Evolutionary conservation across 495 filamentous ascomycete species (phyloP), one percentile per base, ranked within the genome.

Genomic region (Pseudomonodictys pantanalensis): DNA sequence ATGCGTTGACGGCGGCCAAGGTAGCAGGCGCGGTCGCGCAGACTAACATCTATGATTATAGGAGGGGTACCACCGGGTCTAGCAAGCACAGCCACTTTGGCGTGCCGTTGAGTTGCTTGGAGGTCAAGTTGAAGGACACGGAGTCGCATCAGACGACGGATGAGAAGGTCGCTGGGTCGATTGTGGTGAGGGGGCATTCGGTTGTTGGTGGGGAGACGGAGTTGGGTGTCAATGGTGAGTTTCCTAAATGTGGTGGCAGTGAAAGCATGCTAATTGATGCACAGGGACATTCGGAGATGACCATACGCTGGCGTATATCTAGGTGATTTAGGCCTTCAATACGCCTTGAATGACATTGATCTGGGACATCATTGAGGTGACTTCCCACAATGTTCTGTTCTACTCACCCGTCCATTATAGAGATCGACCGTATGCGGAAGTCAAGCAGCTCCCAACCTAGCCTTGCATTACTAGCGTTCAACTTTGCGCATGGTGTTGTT

Each of bases 1-100:
- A 96, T 73, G 91, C 90, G 0, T 78, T 97, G 26, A 89, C 91
- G 43, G 85, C 89, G 2, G 76, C 92, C 7, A 80, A 81, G 26
- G 86, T 97, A 22, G 92, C 91, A 3, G 93, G 93, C 22, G 88
- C 93, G 0, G 83, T 92, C 17, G 72, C 83, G 2, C 92, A 97
- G 73, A 93, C 90, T 10, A 83, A 87, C 57, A 78, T 91, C 29
- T 92, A 89, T 65, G 93, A 99, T 68, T 97, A 99, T 69, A 76
- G 92, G 38, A 78, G 84, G 17, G 74, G 80, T 47, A 64, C 72
- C 17, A 58, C 56, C 23, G 12, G 66, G 50, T 42, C 67, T 44
- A 81, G 67, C 58, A 75, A 66, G 42, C 76, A 76, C 32, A 83
- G 79, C 32, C 91, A 96, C 73, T 95, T 97, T 68, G 95, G 93